Evolutionary conservation across 768 basidiomycete species (phyloP).

Genomic region (Pleurotus tuber-regium): DNA sequence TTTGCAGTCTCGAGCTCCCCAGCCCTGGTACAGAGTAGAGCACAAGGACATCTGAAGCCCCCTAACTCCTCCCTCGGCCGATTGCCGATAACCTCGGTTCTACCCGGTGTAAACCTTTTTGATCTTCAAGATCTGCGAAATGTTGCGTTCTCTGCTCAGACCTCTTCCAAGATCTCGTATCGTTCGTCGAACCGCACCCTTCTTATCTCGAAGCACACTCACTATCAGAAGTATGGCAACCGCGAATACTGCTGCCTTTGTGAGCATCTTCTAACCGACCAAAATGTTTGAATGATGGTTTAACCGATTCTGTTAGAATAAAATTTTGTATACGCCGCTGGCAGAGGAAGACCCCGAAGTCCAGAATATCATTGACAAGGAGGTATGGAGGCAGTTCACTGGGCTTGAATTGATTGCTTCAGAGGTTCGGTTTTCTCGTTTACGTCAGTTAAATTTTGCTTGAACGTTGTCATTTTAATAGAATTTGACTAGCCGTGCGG

Average conservation of each 20-base stretch:
- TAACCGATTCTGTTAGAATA: conserved; percentile 61
- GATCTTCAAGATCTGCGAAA: conserved; percentile 8
- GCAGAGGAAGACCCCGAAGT: conserved; percentile 93
- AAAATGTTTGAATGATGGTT: not conserved
- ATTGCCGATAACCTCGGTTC: conserved; percentile 8
- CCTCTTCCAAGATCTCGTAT: conserved; percentile 6
- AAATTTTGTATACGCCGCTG: conserved; percentile 82
- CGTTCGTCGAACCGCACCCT: not conserved
- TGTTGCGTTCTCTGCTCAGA: conserved; percentile 10
- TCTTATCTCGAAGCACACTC: not conserved
- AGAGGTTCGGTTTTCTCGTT: conserved; percentile 58
- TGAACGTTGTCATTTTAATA: conserved; percentile 25
- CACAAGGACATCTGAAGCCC: not conserved
- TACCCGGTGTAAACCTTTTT: conserved; percentile 11
- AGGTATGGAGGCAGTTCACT: conserved; percentile 97
- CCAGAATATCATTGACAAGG: conserved; percentile 97
- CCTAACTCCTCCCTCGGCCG: conserved; percentile 6
- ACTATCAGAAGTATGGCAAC: conserved; percentile 11
- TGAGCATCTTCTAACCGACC: conserved; percentile 4
- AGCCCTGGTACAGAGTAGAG: too few species aligned
- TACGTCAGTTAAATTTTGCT: not conserved
- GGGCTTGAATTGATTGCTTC: conserved; percentile 99
- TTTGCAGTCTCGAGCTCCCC: too few species aligned
- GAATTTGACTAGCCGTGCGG: conserved; percentile 95
- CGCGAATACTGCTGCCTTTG: conserved; percentile 15